Percentiles rank a stretch among this genome's conserved stretches.
Evolutionary conservation across 345 rosid genomes (phyloP).

Genomic region (Kandelia obovata): DNA sequence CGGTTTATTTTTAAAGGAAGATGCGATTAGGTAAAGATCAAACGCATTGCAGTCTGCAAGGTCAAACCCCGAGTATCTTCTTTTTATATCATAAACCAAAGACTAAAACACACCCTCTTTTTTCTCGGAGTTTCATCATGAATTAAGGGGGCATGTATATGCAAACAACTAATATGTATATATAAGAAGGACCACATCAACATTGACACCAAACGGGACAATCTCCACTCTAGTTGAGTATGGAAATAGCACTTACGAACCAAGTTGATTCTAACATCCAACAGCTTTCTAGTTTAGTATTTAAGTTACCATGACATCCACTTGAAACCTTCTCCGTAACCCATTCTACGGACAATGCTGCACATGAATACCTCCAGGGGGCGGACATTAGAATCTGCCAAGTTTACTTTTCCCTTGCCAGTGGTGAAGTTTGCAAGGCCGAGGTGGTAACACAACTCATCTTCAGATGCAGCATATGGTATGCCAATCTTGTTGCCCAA

Average conservation of each 20-base stretch:
- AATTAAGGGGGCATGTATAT: no score
- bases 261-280: background rate
- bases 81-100: no score
- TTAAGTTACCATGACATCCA: slow-evolving; percentile 78
- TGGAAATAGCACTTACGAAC: slow-evolving; percentile 11
- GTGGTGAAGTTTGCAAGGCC: slow-evolving; percentile 77
- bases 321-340: slow-evolving; percentile 74
- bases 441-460: slow-evolving; percentile 52
- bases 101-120: no score
- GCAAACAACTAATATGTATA: no score
- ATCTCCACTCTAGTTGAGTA: slow-evolving; percentile 20
- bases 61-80: no score
- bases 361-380: slow-evolving; percentile 82
- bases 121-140: no score
- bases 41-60: no score
- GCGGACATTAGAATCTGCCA: slow-evolving; percentile 45
- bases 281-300: slow-evolving; percentile 15
- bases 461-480: slow-evolving; percentile 77
- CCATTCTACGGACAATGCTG: slow-evolving; percentile 83
- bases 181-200: slow-evolving; percentile 8
- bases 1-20: no score
- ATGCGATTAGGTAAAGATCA: no score
- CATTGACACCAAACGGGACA: slow-evolving; percentile 1
- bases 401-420: slow-evolving; percentile 57
- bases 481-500: slow-evolving; percentile 79